phyloP scores from a whole-genome alignment of 116 monocot species.

The Zostera marina region DNA sequence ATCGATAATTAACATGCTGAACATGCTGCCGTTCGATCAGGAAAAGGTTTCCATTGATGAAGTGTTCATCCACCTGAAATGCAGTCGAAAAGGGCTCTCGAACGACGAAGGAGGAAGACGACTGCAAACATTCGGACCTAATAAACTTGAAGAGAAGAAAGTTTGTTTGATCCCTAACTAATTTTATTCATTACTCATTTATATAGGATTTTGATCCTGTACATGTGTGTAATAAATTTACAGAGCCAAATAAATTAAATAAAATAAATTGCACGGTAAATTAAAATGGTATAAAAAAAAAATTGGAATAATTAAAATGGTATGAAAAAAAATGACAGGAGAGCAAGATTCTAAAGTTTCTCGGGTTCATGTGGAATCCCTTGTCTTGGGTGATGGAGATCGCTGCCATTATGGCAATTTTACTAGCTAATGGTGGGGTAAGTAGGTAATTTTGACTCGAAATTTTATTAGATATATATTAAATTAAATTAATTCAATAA shows the following conservation, averaged over 20 bases:
- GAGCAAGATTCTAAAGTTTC: conserved; percentile 77
- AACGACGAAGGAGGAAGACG: conserved; percentile 28
- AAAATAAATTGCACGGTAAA: no score
- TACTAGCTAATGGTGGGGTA: conserved; percentile 6
- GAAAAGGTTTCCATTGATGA: conserved; percentile 76
- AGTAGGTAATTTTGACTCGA: not conserved
- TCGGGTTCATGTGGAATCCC: conserved; percentile 98
- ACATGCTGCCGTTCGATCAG: no score
- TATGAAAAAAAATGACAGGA: conserved; percentile 38
- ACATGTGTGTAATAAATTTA: no score
- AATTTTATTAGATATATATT: no score
- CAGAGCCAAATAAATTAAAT: no score
- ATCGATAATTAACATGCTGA: no score
- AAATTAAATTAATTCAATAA: no score
- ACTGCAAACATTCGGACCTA: conserved; percentile 58
- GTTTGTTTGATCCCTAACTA: not conserved
- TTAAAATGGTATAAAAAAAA: no score
- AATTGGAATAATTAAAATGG: no score
- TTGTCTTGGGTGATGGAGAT: conserved; percentile 68
- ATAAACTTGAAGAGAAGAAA: conserved; percentile 18
- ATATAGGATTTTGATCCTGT: no score
- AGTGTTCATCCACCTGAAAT: conserved; percentile 66
- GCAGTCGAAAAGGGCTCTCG: conserved; percentile 53
- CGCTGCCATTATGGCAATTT: not conserved
- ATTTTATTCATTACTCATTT: no score